Base-by-base conservation (phyloP, 352 stramenopile species). In the Pythium folliculosum region DNA sequence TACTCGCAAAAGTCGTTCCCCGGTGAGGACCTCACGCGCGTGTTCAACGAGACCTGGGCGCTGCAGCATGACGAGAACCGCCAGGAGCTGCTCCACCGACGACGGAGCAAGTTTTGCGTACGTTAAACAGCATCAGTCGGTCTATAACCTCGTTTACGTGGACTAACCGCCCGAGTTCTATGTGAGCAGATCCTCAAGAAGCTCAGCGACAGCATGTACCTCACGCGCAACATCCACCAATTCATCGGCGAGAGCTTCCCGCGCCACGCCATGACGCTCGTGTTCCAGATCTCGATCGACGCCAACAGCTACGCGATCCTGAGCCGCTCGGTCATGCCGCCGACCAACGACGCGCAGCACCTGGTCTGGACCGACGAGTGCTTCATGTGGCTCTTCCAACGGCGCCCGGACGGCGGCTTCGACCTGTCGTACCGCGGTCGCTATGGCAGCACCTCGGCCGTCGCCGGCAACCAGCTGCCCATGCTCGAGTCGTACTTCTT, bases 311-410 rank as follows among this genome's bases (percentile, higher is more conserved):
- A 90, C 45, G 86, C 78, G 32, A 92, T 94, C 68, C 78, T 94
- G 65, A 87, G 76, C 80, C 92, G 91, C 72, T 92, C 84, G 30
- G 83, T 94, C 32, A 77, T 91, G 47, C 86, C 86, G 5, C 84
- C 84, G 0, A 87, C 84, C 27, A 90, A 89, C 71, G 86, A 94
- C 51, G 86, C 84, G 25, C 86, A 94, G 75, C 84, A 94, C 67
- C 69, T 94, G 50, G 86, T 94, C n/a, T 94, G 86, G 86, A 94
- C 86, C 9, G 86, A 94, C 64, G 86, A 94, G 78, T 92, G 82
- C 63, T 92, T 77, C 70, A 91, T 94, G 83, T 92, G 84, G 82
- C 89, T 90, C 54, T 94, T 92, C 72, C 75, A 74, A 52, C 77
- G 82, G 16, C 80, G 73, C 14, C 48, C 72, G 21, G 73, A 81